Evolutionary conservation across 2,329 filamentous ascomycete species (phyloP).

Genomic region (Massarina eburnea): DNA sequence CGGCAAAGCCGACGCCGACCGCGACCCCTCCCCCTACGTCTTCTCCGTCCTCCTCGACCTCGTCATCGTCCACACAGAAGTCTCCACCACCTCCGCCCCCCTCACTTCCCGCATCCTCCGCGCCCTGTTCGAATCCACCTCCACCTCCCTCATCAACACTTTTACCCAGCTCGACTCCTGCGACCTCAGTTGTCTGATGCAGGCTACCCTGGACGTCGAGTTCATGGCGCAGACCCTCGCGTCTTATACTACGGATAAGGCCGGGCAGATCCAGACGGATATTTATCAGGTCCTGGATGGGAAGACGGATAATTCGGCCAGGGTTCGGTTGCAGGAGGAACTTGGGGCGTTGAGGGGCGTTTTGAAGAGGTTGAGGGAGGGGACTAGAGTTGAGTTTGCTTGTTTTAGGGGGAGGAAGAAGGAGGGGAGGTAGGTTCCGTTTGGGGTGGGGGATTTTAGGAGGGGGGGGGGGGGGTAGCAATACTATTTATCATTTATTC

Average conservation of each 20-base stretch:
- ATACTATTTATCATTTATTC: too few relatives aligned
- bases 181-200: slow-evolving; percentile 81
- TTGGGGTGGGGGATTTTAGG: neutral
- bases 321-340: slow-evolving; percentile 78
- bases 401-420: slow-evolving; percentile 38
- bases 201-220: slow-evolving; percentile 95
- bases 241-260: slow-evolving; percentile 83
- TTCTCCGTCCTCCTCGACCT: slow-evolving; percentile 83
- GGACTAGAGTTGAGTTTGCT: slow-evolving; percentile 40
- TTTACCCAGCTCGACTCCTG: slow-evolving; percentile 69
- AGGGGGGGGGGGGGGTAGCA: neutral
- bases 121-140: slow-evolving; percentile 81
- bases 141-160: slow-evolving; percentile 75
- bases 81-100: slow-evolving; percentile 59
- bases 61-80: slow-evolving; percentile 86
- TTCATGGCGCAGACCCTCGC: slow-evolving; percentile 93
- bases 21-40: slow-evolving; percentile 81
- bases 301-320: slow-evolving; percentile 84
- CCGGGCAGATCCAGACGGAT: slow-evolving; percentile 78
- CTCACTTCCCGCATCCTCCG: slow-evolving; percentile 82
- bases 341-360: slow-evolving; percentile 85
- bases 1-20: slow-evolving; percentile 51
- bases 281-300: slow-evolving; percentile 91
- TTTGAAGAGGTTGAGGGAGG: slow-evolving; percentile 64
- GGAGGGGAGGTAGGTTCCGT: slow-evolving; percentile 5